These are phyloP conservation scores for Withania somnifera DNA, from an alignment of 305 asterid genomes.

Conservation along the genomic window DNA sequence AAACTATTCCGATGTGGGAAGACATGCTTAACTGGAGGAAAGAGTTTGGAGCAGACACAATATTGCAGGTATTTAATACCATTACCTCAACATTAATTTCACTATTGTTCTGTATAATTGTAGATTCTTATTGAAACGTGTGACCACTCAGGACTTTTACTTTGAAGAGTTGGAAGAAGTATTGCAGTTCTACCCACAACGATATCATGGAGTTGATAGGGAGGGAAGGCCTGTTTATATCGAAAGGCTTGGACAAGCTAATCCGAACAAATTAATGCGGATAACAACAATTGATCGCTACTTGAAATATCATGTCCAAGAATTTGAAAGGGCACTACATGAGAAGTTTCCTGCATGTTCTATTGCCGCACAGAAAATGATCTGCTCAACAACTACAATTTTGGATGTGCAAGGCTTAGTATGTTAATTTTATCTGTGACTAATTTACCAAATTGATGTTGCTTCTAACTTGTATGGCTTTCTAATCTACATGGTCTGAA, in stretches of 20 bases:
- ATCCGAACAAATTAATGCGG: slow-evolving; percentile 71
- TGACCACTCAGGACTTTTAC: slow-evolving; percentile 50
- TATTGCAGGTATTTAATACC: slow-evolving; percentile 54
- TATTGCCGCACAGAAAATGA: slow-evolving; percentile 68
- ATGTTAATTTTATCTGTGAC: slow-evolving; percentile 16
- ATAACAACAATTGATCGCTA: slow-evolving; percentile 77
- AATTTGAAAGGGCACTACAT: slow-evolving; percentile 68
- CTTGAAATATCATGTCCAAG: slow-evolving; percentile 86
- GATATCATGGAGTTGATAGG: slow-evolving; percentile 95
- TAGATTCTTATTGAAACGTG: not conserved
- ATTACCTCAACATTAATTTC: not conserved
- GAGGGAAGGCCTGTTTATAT: slow-evolving; percentile 94
- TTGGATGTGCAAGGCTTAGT: slow-evolving; percentile 97
- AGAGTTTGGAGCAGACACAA: slow-evolving; percentile 77
- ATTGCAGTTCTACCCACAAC: slow-evolving; percentile 87
- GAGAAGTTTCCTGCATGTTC: slow-evolving; percentile 97
- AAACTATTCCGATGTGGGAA: slow-evolving; percentile 86
- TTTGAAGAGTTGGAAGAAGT: slow-evolving; percentile 86
- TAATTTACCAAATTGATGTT: not conserved
- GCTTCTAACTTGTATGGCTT: not conserved
- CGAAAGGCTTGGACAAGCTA: slow-evolving; percentile 93
- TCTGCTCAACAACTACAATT: slow-evolving; percentile 75
- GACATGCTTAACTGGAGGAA: slow-evolving; percentile 94
- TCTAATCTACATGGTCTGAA: not conserved
- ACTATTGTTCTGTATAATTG: not conserved